Evolutionary conservation across 192 early-diverging fungal genomes (phyloP), one percentile per base, ranked within the genome.

Genomic region (Irineochytrium annulatum): DNA sequence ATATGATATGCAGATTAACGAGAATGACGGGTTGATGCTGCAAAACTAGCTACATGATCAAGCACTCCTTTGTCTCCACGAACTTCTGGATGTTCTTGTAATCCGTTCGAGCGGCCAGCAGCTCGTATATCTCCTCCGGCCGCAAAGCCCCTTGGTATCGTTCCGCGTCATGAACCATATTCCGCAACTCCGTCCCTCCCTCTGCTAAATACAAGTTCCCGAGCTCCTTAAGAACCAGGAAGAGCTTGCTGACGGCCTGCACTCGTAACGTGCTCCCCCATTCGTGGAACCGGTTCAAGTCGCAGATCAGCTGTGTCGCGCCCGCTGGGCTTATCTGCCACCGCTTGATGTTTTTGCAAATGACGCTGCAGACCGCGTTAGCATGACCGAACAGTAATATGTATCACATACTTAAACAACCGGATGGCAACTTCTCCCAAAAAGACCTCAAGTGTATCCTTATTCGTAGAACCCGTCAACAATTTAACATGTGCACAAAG

Each of bases 401-500:
- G 11, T 41, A 39, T 3, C 8, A 67, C 76, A 70, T 81, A 91
- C 89, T 87, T 85, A 76, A 93, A 98, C 54, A 98, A 73, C 43
- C 95, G 81, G 26, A 84, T 65, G 37, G 87, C 92, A 52, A 97
- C 79, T 69, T 98, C 95, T 60, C 86, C 87, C 52, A 91, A 83
- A 71, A 94, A 94, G 33, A 98, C 87, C 56, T 93, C 89, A 61
- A 92, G 78, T 29, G 91, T 93, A 45, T 88, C 71, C 70, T 89
- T 88, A 51, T 98, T 91, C 14, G 88, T 81, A 3, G 82, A 81
- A 34, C 91, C 89, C 35, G 63, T 72, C 57, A 98, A 60, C 57
- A 91, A 74, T 53, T 83, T 80, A 1, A 86, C 84, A 57, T 92
- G 91, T 8, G 81, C 77, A 31, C 84, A 82, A 43, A 98, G 67